A percentile compares a stretch with the other conserved stretches of the same genome.
phyloP scores from a whole-genome alignment of 164 flowering plant species.

The Kingdonia uniflora region DNA sequence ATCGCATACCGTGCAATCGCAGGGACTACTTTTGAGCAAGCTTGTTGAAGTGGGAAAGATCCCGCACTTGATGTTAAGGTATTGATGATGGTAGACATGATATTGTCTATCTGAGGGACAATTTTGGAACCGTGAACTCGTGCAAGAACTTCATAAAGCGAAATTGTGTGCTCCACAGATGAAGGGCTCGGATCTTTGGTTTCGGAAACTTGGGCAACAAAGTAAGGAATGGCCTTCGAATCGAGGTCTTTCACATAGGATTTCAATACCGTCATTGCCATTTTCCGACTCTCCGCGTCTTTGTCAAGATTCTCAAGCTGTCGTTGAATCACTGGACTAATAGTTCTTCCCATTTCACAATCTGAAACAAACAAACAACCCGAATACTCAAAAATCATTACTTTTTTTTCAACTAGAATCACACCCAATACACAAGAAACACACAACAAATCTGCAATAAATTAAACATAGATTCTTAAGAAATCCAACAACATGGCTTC shows the following conservation, averaged over 20 bases:
- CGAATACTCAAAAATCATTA: too few species aligned
- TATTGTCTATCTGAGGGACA: constrained; percentile 67
- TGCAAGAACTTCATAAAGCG: constrained; percentile 84
- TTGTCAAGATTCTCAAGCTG: constrained; percentile 85
- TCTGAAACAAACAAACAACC: constrained; percentile 4
- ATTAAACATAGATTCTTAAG: too few species aligned
- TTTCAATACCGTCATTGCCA: constrained; percentile 86
- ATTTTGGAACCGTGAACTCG: constrained; percentile 75
- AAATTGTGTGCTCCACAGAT: constrained; percentile 68
- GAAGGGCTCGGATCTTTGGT: constrained; percentile 47
- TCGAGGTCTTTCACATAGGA: constrained; percentile 79
- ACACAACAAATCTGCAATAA: too few species aligned
- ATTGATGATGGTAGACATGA: constrained; percentile 68
- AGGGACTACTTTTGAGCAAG: constrained; percentile 85
- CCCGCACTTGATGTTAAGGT: constrained; percentile 78
- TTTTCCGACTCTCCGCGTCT: constrained; percentile 79
- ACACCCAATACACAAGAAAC: too few species aligned
- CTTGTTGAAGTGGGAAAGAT: constrained; percentile 81
- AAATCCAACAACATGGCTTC: too few species aligned
- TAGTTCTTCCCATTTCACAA: constrained; percentile 58
- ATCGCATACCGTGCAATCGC: constrained; percentile 86
- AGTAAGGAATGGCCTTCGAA: constrained; percentile 62
- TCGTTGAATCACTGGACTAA: constrained; percentile 49
- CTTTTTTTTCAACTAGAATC: too few species aligned
- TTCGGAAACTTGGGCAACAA: constrained; percentile 83